phyloP scores from a whole-genome alignment of 208 protist genomes.

The Acanthamoeba triangularis region DNA sequence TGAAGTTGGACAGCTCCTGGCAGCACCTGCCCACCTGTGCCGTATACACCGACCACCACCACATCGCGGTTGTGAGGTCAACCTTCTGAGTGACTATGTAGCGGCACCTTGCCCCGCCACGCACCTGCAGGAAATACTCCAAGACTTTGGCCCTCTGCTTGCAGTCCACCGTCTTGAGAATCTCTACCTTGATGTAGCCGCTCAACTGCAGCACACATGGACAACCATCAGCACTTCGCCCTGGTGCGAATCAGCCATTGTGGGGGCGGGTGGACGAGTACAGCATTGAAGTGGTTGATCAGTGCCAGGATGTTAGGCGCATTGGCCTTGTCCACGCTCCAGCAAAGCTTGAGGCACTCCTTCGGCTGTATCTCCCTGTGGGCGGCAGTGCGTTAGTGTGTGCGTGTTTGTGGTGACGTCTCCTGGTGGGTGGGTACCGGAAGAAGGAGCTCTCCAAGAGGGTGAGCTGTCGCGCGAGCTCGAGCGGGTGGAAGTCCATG shows the following conservation, averaged over 20 bases:
- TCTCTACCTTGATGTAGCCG: background rate
- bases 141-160: background rate
- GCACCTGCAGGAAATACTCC: background rate
- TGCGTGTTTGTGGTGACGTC: no score
- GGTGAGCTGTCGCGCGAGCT: slow-evolving; percentile 18
- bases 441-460: slow-evolving; percentile 1
- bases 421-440: background rate
- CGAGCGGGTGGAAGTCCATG: background rate
- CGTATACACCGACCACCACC: background rate
- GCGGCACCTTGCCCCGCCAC: background rate
- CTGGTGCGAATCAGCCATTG: background rate
- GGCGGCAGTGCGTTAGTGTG: no score
- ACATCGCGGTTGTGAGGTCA: no score
- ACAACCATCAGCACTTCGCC: background rate
- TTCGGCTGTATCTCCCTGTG: background rate
- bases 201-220: background rate
- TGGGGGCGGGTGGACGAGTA: background rate
- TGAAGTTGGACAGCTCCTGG: background rate
- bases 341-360: slow-evolving; percentile 31
- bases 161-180: background rate
- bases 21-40: background rate
- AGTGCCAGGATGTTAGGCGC: slow-evolving; percentile 1
- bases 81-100: background rate
- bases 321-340: background rate
- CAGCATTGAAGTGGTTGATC: slow-evolving; percentile 49